Percentiles rank a stretch among this genome's conserved stretches.
Evolutionary conservation across 179 eudicot species (phyloP).

Genomic region (Beta lomatogona): DNA sequence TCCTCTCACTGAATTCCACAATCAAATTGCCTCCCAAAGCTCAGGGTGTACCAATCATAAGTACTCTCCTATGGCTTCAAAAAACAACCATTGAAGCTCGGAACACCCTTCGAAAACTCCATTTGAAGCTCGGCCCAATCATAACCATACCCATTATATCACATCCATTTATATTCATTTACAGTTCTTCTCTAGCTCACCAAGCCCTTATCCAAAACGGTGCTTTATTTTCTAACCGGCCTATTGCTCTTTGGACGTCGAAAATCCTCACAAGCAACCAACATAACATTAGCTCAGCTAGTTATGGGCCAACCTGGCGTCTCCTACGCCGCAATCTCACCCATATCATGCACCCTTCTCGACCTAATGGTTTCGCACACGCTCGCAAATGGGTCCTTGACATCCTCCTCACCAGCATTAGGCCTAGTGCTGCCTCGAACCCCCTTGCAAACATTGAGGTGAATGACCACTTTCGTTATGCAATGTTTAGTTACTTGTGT

Average conservation of each 20-base stretch:
- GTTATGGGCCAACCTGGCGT: constrained; percentile 31
- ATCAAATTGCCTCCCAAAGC: constrained; percentile 22
- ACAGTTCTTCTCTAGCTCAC: constrained; percentile 23
- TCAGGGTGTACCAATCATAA: constrained; percentile 12
- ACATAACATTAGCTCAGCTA: constrained; percentile 24
- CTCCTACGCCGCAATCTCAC: constrained; percentile 22
- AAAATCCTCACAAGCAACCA: constrained; percentile 22
- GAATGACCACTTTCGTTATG: constrained; percentile 28
- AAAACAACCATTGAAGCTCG: constrained; percentile 7
- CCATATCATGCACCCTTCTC: neutral
- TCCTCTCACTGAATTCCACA: neutral
- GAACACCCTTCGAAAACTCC: constrained; percentile 12
- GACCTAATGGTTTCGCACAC: too few species aligned
- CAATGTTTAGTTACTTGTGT: constrained; percentile 31
- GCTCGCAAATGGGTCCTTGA: too few species aligned
- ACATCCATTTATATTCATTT: constrained; percentile 20
- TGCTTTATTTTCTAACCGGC: constrained; percentile 30
- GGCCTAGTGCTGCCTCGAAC: neutral
- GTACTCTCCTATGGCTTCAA: constrained; percentile 11
- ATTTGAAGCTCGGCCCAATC: constrained; percentile 24
- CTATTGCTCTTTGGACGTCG: constrained; percentile 17
- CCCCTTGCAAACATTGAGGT: constrained; percentile 8
- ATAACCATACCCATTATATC: neutral
- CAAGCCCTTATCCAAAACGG: constrained; percentile 28
- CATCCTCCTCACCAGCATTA: constrained; percentile 22